Percentiles rank a stretch among this genome's conserved stretches.
These are phyloP conservation scores for Komagataella populi DNA, from an alignment of 805 yeast species.

Conservation along the genomic window DNA sequence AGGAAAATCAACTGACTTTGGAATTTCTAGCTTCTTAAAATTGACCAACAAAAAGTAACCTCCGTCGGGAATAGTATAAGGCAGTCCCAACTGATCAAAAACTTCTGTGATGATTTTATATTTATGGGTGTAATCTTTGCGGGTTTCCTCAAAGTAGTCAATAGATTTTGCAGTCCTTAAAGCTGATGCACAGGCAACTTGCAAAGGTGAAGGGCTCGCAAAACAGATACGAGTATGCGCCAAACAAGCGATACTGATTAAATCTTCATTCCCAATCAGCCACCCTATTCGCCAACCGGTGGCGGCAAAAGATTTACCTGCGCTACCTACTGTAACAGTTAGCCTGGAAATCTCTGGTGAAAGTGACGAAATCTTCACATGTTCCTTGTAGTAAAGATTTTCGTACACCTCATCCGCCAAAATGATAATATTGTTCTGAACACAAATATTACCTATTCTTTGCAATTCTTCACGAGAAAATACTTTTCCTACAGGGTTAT, in stretches of 20 bases:
- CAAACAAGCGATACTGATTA: conserved; percentile 66
- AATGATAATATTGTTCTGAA: conserved; percentile 69
- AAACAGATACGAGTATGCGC: conserved; percentile 96
- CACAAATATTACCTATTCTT: conserved; percentile 70
- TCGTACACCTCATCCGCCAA: conserved; percentile 95
- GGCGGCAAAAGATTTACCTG: conserved; percentile 97
- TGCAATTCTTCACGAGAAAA: conserved; percentile 64
- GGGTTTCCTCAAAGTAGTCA: conserved; percentile 58
- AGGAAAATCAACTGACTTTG: conserved; percentile 61
- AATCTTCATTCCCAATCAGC: conserved; percentile 77
- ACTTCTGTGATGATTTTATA: conserved; percentile 59
- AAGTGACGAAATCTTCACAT: conserved; percentile 76
- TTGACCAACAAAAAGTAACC: conserved; percentile 89
- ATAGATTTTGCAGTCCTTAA: conserved; percentile 45
- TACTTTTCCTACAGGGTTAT: conserved; percentile 91
- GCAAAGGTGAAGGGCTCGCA: conserved; percentile 81
- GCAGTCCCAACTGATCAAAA: conserved; percentile 78
- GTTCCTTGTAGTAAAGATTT: conserved; percentile 60
- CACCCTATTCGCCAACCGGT: conserved; percentile 99
- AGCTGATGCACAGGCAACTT: conserved; percentile 82
- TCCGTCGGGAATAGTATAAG: conserved; percentile 87
- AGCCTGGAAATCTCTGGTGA: conserved; percentile 66
- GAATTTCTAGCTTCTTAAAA: conserved; percentile 70
- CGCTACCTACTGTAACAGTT: conserved; percentile 89
- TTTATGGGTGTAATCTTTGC: conserved; percentile 55